Conservation (phyloP, 140 eudicot genomes). For the Ambrosia hybrid region DNA sequence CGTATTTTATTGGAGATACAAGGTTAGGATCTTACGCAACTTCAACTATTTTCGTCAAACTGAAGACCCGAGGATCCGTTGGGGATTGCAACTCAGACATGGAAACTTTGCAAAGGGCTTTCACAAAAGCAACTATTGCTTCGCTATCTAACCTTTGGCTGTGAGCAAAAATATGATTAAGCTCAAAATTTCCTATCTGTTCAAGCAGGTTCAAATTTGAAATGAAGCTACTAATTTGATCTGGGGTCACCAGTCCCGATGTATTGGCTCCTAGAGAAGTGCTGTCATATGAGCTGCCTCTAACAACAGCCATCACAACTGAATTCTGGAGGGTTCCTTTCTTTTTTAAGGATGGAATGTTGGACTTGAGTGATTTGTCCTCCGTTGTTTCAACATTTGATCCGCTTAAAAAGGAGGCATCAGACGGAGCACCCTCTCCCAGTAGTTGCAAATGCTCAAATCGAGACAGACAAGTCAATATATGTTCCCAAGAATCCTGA, state of each 20-base stretch:
- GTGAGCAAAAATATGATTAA: constrained; percentile 92
- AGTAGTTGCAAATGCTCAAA: constrained; percentile 91
- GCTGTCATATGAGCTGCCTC: constrained; percentile 96
- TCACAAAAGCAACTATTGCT: constrained; percentile 94
- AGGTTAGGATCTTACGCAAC: constrained; percentile 88
- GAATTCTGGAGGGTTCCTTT: constrained; percentile 88
- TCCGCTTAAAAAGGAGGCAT: constrained; percentile 74
- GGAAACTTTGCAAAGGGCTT: constrained; percentile 87
- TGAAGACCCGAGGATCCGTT: constrained; percentile 92
- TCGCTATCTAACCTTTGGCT: constrained; percentile 95
- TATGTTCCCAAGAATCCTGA: constrained; percentile 96
- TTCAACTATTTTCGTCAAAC: constrained; percentile 93
- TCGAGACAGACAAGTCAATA: constrained; percentile 81
- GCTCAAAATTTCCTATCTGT: constrained; percentile 90
- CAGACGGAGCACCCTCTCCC: constrained; percentile 99
- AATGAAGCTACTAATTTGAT: constrained; percentile 81
- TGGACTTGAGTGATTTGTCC: constrained; percentile 53
- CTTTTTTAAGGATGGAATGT: constrained; percentile 58
- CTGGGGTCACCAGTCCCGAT: constrained; percentile 79
- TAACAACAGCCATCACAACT: constrained; percentile 86
- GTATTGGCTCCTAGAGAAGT: constrained; percentile 56
- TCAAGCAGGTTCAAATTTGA: constrained; percentile 87
- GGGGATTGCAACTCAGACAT: constrained; percentile 97
- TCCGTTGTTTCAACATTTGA: constrained; percentile 65
- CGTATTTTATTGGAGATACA: constrained; percentile 10